Percentiles rank a stretch among this genome's conserved stretches.
These are phyloP conservation scores for Xylariaceae sp. DNA, from an alignment of 2,329 filamentous ascomycete species.

Conservation along the genomic window DNA sequence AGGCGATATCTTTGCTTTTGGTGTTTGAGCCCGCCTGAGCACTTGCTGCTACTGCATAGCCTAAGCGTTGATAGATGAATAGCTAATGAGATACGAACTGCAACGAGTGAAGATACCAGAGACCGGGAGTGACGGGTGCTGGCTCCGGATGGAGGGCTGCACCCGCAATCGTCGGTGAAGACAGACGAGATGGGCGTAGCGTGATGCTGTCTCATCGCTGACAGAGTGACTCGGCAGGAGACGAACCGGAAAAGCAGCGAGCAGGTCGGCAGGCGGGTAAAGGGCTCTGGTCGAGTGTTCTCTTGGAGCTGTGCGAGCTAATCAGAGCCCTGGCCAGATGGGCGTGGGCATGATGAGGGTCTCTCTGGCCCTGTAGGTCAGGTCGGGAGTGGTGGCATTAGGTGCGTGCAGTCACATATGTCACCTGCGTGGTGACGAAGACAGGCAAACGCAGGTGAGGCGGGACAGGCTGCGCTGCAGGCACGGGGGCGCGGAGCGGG, in stretches of 20 bases:
- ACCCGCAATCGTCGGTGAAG: slow-evolving; percentile 15
- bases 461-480: not conserved
- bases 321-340: slow-evolving; percentile 15
- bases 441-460: not conserved
- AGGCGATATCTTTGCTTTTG: not conserved
- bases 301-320: slow-evolving; percentile 9
- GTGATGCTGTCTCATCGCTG: slow-evolving; percentile 1
- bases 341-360: slow-evolving; percentile 12
- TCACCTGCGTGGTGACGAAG: slow-evolving; percentile 11
- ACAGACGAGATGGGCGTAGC: slow-evolving; percentile 13
- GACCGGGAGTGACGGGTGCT: slow-evolving; percentile 24
- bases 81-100: not conserved
- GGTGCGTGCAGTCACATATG: slow-evolving; percentile 10
- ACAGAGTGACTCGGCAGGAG: slow-evolving; percentile 11
- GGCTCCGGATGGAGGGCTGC: slow-evolving; percentile 22
- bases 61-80: too few relatives aligned
- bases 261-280: not conserved
- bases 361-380: not conserved
- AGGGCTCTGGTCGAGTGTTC: not conserved
- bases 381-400: too few relatives aligned
- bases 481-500: slow-evolving; percentile 1
- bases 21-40: not conserved
- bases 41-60: too few relatives aligned
- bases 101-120: slow-evolving; percentile 17
- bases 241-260: not conserved